phyloP scores from a whole-genome alignment of 139 green algal species.

The Gonium pectorale region DNA sequence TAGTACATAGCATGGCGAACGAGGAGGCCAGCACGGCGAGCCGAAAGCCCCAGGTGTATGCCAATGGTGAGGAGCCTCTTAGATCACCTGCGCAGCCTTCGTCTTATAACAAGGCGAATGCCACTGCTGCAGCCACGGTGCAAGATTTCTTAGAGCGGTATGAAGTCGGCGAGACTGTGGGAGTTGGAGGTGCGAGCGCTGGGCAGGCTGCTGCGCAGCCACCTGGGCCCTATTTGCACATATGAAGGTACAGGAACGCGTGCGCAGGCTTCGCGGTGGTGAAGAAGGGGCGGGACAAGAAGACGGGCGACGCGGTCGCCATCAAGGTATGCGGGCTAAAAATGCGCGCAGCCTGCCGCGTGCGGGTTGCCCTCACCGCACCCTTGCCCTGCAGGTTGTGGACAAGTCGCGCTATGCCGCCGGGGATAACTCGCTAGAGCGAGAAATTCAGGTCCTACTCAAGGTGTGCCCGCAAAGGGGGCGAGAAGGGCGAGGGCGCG shows the following conservation, averaged over 20 bases:
- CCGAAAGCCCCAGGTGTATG: slow-evolving; percentile 38
- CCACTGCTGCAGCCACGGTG: slow-evolving; percentile 78
- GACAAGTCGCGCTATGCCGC: slow-evolving; percentile 80
- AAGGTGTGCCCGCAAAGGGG: slow-evolving; percentile 74
- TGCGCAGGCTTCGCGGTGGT: slow-evolving; percentile 83
- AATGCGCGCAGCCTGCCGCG: too few relatives aligned
- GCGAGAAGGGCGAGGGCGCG: too few relatives aligned
- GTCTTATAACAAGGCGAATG: too few relatives aligned
- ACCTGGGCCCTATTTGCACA: too few relatives aligned
- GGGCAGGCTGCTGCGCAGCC: too few relatives aligned
- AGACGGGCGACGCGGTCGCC: slow-evolving; percentile 70
- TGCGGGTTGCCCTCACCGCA: too few relatives aligned
- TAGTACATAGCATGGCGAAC: slow-evolving; percentile 11
- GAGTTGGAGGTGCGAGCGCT: slow-evolving; percentile 74
- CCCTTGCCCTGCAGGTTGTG: slow-evolving; percentile 68
- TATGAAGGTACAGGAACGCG: not conserved
- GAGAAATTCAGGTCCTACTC: slow-evolving; percentile 79
- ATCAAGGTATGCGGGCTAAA: slow-evolving; percentile 81
- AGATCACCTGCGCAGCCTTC: too few relatives aligned
- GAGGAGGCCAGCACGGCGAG: slow-evolving; percentile 25
- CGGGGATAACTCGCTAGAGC: slow-evolving; percentile 81
- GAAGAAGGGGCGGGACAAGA: slow-evolving; percentile 80
- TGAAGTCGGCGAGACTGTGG: slow-evolving; percentile 81
- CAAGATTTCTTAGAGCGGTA: slow-evolving; percentile 82
- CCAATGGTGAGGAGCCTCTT: slow-evolving; percentile 42